Base-by-base conservation (phyloP, 306 rosid genomes). In the Alnus rubra region DNA sequence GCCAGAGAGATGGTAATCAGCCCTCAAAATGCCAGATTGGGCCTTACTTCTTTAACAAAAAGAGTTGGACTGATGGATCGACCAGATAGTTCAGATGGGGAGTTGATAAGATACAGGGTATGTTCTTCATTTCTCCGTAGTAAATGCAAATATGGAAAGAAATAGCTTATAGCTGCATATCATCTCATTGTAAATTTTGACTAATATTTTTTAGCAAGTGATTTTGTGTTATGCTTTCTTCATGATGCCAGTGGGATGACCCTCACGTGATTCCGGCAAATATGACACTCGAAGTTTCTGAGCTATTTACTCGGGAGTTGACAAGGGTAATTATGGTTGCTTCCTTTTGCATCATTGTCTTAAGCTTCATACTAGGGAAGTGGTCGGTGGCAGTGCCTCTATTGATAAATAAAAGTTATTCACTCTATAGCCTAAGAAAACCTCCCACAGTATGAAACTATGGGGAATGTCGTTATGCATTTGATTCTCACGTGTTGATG, bases 1-100 rank as follows among this genome's bases (percentile, higher is more conserved):
- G 99, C 98, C 59, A 80, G 96, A 87, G 99, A 95, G 90, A 93
- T 95, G 99, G 99, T 91, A 39, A 95, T 95, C 86, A 91, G 99
- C 80, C 97, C 99, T 80, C 99, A 95, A 83, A 93, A 93, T 86
- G 44, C 79, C 71, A 93, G 88, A 82, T 79, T 93, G 93, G 99
- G 97, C 82, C 93, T 95, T 72, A 78, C 85, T 47, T 78, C 87
- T 54, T 89, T 93, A 80, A 95, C 99, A 49, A 93, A 86, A 86
- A 90, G 84, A 80, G 82, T 88, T 80, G 97, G 98, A 74, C 74
- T 93, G 74, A 85, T 69, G 77, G 96, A 95, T 81, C 90, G 82
- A 73, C 91, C 97, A 64, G 98, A 91, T 80, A 87, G 68, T 83
- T 87, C 99, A 49, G 99, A 93, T 73, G 97, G 92, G 63, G 94